These are phyloP conservation scores for Gremmenia infestans DNA, from an alignment of 2,329 filamentous ascomycete species.

Conservation along the genomic window DNA sequence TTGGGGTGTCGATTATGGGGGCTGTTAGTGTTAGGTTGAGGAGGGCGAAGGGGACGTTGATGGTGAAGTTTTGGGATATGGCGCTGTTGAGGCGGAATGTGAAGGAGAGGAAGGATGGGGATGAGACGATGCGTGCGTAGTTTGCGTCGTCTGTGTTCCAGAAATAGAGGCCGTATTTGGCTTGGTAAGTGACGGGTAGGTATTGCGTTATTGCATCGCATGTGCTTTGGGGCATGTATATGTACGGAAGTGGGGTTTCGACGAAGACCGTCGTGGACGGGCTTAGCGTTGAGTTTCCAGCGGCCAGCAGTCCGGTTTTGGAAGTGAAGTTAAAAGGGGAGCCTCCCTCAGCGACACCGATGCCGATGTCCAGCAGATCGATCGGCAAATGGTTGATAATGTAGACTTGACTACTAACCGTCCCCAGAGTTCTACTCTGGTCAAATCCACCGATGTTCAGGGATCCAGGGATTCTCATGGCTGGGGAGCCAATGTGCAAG, in stretches of 20 bases:
- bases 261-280: constrained; percentile 12
- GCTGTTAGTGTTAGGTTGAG: no score
- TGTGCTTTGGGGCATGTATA: constrained; percentile 32
- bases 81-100: constrained; percentile 25
- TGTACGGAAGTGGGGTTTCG: constrained; percentile 26
- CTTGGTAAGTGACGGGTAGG: constrained; percentile 30
- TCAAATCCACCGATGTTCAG: constrained; percentile 23
- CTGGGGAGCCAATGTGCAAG: constrained; percentile 20
- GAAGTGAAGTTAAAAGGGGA: constrained; percentile 14
- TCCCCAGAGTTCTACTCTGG: constrained; percentile 13
- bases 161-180: constrained; percentile 29
- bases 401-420: constrained; percentile 11
- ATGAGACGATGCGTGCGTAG: constrained; percentile 31
- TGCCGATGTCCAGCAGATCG: constrained; percentile 19
- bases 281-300: constrained; percentile 8
- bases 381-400: constrained; percentile 12
- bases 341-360: constrained; percentile 15
- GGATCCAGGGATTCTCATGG: constrained; percentile 13
- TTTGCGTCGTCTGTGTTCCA: constrained; percentile 29
- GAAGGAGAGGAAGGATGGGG: constrained; percentile 35
- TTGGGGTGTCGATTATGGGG: no score
- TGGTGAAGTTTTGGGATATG: constrained; percentile 30
- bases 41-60: constrained; percentile 17
- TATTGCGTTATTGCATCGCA: constrained; percentile 32
- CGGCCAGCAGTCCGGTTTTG: constrained; percentile 12